These are phyloP conservation scores for Chaetomiaceae sp. DNA, from an alignment of 2,329 filamentous ascomycete genomes.

Conservation along the genomic window DNA sequence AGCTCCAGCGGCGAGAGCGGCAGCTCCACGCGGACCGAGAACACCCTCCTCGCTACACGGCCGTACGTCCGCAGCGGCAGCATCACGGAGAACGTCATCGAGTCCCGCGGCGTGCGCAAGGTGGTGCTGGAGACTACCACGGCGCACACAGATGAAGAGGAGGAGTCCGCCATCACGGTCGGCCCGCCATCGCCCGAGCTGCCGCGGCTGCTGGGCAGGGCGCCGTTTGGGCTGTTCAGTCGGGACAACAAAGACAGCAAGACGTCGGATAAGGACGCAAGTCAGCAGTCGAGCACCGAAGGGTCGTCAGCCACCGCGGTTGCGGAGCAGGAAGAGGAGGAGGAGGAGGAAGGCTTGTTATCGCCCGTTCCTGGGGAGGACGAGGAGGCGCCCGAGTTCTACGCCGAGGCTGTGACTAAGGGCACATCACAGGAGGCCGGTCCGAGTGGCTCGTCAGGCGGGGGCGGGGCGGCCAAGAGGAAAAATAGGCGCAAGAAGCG, in stretches of 20 bases:
- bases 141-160: constrained; percentile 31
- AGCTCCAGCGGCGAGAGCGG: constrained; percentile 21
- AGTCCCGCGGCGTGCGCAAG: constrained; percentile 68
- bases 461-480: constrained; percentile 18
- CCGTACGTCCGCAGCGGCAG: constrained; percentile 61
- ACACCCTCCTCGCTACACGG: constrained; percentile 17
- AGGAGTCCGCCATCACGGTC: constrained; percentile 19
- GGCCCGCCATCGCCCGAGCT: constrained; percentile 10
- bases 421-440: constrained; percentile 1
- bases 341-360: constrained; percentile 14
- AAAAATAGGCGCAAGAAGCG: constrained; percentile 25
- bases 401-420: constrained; percentile 3
- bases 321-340: constrained; percentile 13
- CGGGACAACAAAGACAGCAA: constrained; percentile 2
- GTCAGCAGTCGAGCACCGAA: neutral
- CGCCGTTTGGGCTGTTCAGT: constrained; percentile 10
- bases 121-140: constrained; percentile 59
- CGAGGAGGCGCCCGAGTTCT: constrained; percentile 3
- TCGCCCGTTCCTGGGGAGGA: constrained; percentile 10
- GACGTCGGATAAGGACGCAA: neutral
- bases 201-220: constrained; percentile 4
- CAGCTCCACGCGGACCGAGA: constrained; percentile 12
- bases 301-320: neutral
- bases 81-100: constrained; percentile 72
- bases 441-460: neutral